Conservation (phyloP, 306 rosid species). For the Malus asiatica region DNA sequence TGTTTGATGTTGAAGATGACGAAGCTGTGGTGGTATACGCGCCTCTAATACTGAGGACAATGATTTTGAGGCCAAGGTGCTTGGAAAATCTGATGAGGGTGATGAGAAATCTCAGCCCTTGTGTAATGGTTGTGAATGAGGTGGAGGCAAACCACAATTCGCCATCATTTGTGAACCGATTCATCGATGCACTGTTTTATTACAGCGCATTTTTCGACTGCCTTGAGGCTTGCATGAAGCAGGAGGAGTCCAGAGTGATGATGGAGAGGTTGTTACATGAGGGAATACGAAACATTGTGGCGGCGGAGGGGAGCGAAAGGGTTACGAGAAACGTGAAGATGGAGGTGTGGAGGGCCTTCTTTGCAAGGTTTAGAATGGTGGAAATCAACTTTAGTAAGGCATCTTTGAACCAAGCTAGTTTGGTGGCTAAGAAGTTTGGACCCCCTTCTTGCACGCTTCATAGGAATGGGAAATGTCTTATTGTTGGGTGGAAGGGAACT, state of each 20-base stretch:
- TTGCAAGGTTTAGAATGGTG: constrained; percentile 50
- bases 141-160: constrained; percentile 55
- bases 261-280: constrained; percentile 24
- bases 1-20: constrained; percentile 35
- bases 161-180: constrained; percentile 59
- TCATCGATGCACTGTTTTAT: constrained; percentile 51
- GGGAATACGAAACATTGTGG: constrained; percentile 51
- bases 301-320: constrained; percentile 50
- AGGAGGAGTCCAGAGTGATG: constrained; percentile 24
- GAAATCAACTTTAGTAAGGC: constrained; percentile 52
- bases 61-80: constrained; percentile 42
- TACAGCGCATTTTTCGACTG: constrained; percentile 51
- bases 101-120: constrained; percentile 42
- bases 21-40: constrained; percentile 55
- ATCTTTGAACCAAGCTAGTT: constrained; percentile 47
- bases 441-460: constrained; percentile 40
- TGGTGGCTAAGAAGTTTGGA: constrained; percentile 35
- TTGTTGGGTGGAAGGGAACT: constrained; percentile 74
- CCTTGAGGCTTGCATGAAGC: constrained; percentile 35
- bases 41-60: constrained; percentile 30
- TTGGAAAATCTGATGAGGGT: constrained; percentile 67
- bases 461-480: constrained; percentile 32
- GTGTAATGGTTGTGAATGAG: constrained; percentile 53
- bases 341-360: constrained; percentile 76
- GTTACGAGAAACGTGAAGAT: constrained; percentile 43